Base-by-base conservation (phyloP, 352 stramenopile genomes). In the Globisporangium canariense region DNA sequence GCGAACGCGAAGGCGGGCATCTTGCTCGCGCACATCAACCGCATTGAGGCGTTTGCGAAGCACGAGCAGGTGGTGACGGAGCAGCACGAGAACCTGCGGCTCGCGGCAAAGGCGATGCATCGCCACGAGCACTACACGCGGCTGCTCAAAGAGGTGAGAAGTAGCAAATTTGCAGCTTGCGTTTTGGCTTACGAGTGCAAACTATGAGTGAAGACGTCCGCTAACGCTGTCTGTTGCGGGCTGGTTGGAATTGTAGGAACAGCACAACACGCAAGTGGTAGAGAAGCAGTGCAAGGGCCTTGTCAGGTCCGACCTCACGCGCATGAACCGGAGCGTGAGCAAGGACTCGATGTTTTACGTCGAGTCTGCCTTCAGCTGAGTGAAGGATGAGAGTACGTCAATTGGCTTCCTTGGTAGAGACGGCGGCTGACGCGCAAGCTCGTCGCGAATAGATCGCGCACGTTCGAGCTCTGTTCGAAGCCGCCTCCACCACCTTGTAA, bases 301-400 rank as follows among this genome's bases (percentile, higher is more conserved):
- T 14, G n/a, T 81, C 0, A 18, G 60, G 0, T 79, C 65, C 1
- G 59, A 72, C 14, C 58, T 59, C 43, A 70, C 68, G 18, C 68
- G 58, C 25, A 65, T 64, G 36, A 74, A 79, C 10, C 70, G 64
- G 32, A 79, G 73, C 46, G 73, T 79, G 47, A 89, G 80, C 63
- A 78, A 74, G 41, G 73, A 86, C 56, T 89, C 77, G 14, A 87
- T 89, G 76, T 87, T 89, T 59, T 87, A 78, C 65, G 66, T 79
- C 36, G 64, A 77, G 8, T 58, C 64, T 22, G 3, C 22, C 3
- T 11, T 54, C 10, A 43, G 43, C 32, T 41, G 36, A 41, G 36
- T 14, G 25, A 28, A 28, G 25, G 25, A 28, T 57, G 34, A 58
- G 28, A 11, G 28, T 10, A 14, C 38, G 8, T 14, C 9, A 10